These are phyloP conservation scores for Penicillium sp. DNA, from an alignment of 2,329 filamentous ascomycete genomes.

Conservation along the genomic window DNA sequence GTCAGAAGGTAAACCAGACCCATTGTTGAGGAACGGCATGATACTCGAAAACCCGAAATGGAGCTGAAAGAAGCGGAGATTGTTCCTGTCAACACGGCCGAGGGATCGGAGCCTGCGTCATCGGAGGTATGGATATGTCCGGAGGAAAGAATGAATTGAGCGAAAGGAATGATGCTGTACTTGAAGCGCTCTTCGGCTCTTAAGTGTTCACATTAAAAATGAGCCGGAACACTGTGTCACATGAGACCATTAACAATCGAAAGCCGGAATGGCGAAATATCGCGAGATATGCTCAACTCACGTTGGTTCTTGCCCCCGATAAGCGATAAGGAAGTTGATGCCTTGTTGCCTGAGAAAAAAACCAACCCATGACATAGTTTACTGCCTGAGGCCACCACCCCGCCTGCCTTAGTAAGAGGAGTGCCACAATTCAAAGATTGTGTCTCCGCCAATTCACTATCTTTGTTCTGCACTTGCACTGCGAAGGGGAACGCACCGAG, in stretches of 20 bases:
- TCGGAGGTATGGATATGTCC: conserved; percentile 4
- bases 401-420: conserved; percentile 28
- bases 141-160: neutral
- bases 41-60: neutral
- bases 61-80: neutral
- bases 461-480: conserved; percentile 3
- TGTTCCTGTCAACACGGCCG: neutral
- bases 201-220: neutral
- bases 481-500: conserved; percentile 8
- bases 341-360: conserved; percentile 17
- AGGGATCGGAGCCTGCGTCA: conserved; percentile 2
- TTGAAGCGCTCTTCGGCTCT: neutral
- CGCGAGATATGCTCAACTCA: neutral
- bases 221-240: neutral
- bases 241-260: conserved; percentile 3
- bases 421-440: conserved; percentile 32
- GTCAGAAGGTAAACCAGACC: conserved; percentile 7
- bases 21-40: conserved; percentile 36
- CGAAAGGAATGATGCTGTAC: neutral
- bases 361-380: conserved; percentile 19
- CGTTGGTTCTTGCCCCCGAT: conserved; percentile 7
- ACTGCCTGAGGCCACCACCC: conserved; percentile 25
- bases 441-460: conserved; percentile 19
- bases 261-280: conserved; percentile 6
- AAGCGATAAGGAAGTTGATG: conserved; percentile 17